Conservation (phyloP, 192 early-diverging fungal species). For the Coemansia sp. region DNA sequence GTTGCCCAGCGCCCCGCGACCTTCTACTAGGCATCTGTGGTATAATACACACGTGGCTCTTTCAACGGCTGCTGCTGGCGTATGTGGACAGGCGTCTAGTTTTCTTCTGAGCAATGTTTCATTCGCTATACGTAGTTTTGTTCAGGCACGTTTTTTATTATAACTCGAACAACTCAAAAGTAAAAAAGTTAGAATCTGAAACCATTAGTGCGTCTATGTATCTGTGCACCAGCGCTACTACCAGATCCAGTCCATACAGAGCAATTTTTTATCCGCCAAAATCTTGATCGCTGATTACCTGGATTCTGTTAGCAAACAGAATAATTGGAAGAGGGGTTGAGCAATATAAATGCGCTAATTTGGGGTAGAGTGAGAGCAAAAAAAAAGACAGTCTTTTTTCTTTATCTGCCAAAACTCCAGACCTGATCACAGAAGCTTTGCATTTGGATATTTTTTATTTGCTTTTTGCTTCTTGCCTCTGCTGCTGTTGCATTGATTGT, state of each 20-base stretch:
- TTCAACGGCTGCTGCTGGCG: neutral
- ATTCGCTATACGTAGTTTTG: neutral
- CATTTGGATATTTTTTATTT: neutral
- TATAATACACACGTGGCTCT: slow-evolving; percentile 2
- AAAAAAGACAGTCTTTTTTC: too few relatives aligned
- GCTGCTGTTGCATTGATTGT: neutral
- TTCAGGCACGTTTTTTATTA: slow-evolving; percentile 5
- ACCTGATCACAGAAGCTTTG: neutral
- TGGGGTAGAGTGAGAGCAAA: too few relatives aligned
- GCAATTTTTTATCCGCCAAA: neutral
- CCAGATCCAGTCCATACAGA: neutral
- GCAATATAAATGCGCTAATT: too few relatives aligned
- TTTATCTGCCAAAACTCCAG: neutral
- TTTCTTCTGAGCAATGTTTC: slow-evolving; percentile 1
- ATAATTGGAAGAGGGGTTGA: too few relatives aligned
- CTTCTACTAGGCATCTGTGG: slow-evolving; percentile 59
- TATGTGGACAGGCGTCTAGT: neutral
- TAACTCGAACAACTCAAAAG: neutral
- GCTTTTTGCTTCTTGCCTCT: neutral
- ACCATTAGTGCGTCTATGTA: too few relatives aligned
- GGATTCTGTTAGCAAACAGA: neutral
- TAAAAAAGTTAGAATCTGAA: too few relatives aligned
- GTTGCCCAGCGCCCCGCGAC: slow-evolving; percentile 92
- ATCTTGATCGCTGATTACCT: neutral
- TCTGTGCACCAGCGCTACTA: too few relatives aligned